These are phyloP conservation scores for Zymoseptoria ardabiliae DNA, from an alignment of 2,329 filamentous ascomycete genomes.

Conservation along the genomic window DNA sequence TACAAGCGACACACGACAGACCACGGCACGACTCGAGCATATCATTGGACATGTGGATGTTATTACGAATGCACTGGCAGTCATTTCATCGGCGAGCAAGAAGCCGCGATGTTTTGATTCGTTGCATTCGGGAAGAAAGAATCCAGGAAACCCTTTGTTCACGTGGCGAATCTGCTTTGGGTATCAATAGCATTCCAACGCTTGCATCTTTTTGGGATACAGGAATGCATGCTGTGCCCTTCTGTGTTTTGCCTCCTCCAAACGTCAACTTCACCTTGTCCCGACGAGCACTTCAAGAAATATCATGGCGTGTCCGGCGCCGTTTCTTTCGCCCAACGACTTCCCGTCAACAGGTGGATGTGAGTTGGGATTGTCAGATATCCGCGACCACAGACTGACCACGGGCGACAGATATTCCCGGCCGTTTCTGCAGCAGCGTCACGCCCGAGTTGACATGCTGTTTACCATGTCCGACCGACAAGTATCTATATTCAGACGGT, in stretches of 20 bases:
- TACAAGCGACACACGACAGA: not conserved
- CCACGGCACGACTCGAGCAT: not conserved
- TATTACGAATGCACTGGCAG: too few species aligned
- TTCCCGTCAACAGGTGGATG: conserved; percentile 59
- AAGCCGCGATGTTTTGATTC: not conserved
- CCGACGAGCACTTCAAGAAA: not conserved
- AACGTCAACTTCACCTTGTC: not conserved
- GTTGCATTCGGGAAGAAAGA: not conserved
- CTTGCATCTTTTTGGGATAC: not conserved
- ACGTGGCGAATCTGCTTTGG: not conserved
- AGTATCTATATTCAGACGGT: conserved; percentile 8
- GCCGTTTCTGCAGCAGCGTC: not conserved
- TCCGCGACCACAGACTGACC: not conserved
- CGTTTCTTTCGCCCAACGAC: conserved; percentile 57
- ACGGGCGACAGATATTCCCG: not conserved
- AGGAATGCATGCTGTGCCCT: not conserved
- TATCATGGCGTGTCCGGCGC: conserved; percentile 48
- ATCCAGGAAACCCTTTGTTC: not conserved
- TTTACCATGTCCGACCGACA: conserved; percentile 1
- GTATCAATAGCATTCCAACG: not conserved
- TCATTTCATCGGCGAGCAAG: not conserved
- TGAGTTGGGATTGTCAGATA: conserved; percentile 39
- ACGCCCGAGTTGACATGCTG: not conserved
- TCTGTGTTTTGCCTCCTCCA: not conserved
- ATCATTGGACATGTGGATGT: not conserved